Evolutionary conservation across 345 rosid species (phyloP), one percentile per base, ranked within the genome.

Genomic region (Murraya koenigii): DNA sequence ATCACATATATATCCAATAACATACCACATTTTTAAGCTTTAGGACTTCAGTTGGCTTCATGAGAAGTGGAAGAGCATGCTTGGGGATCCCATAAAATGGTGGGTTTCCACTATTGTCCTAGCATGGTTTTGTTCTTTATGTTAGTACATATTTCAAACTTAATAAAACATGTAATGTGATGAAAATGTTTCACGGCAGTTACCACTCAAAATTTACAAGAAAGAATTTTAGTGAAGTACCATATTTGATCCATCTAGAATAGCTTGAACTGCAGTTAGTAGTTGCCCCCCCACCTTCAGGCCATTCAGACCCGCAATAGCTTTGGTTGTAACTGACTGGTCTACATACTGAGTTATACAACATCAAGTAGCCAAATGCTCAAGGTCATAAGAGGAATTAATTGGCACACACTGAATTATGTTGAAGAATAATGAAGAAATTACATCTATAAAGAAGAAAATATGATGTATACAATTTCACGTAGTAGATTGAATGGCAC

Each of bases 241-340:
- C 95, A 62, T 33, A 58, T 78, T n/a, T 3, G 81, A 76, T 68
- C 84, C 80, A 78, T 84, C 52, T 17, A 88, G 89, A 82, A 81
- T 68, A 83, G 90, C 93, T 84, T 87, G 95, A 80, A 92, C 93
- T n/a, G 84, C 97, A 81, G 93, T 91, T 73, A 96, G 69, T 64
- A 88, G 85, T 86, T 89, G 88, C 78, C 97, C 98, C 78, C 97
- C 98, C 74, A 96, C 81, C 86, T 90, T 94, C 94, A 94, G 86
- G 59, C 99, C 98, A 84, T 91, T 94, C 59, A 96, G 87, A 72
- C 93, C 97, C 64, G 88, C 95, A 84, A 97, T 92, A 61, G 98
- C 98, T 89, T 84, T 96, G 80, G 44, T 80, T 69, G 98, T 83
- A 69, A 86, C 82, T 55, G 92, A 87, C 62, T 86, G 89, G 76